Evolutionary conservation across 129 eudicot genomes (phyloP), one percentile per base, ranked within the genome.

Genomic region (Chrysanthemum seticuspe): DNA sequence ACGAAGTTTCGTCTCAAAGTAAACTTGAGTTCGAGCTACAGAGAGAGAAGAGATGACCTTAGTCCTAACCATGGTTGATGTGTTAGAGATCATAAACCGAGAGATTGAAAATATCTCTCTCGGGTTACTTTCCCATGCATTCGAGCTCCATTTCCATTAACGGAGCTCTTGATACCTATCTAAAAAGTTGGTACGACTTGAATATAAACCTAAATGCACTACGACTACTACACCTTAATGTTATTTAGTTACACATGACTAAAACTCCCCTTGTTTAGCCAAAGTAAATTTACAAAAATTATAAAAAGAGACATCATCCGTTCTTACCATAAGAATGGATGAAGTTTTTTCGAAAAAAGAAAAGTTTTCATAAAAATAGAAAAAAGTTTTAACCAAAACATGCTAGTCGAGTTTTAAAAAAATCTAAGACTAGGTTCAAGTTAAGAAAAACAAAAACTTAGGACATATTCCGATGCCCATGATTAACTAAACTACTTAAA

Each of bases 61-160:
- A 91, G 95, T 87, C 94, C 91, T 87, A 87, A 91, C 97, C 95
- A 91, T 91, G 97, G 97, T 91, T 83, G 91, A 85, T 82, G 87
- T 76, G 82, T 87, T 76, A 79, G 73, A 76, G 85, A 77, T 84
- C 71, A 84, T 81, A 72, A 83, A 85, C 87, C 75, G 70, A 84
- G 84, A 84, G 92, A 80, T 68, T 76, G 79, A 87, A 91, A 88
- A 88, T 83, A 85, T 87, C 82, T 83, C 80, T 76, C 85, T 16
- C 73, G 71, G 89, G 71, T 78, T 80, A 82, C 85, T 79, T 76
- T 80, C 86, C 52, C 64, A 86, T 86, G 95, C 95, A 88, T 76
- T 78, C 52, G 83, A 88, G 78, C 79, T 82, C 84, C 88, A 64
- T 66, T 82, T 34, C 91, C 95, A 77, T 68, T 76, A 57, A 78